A percentile compares a stretch with the other conserved stretches of the same genome.
Conservation (phyloP, 1,284 basidiomycete genomes). For the Sanguinoderma infundibulare region DNA sequence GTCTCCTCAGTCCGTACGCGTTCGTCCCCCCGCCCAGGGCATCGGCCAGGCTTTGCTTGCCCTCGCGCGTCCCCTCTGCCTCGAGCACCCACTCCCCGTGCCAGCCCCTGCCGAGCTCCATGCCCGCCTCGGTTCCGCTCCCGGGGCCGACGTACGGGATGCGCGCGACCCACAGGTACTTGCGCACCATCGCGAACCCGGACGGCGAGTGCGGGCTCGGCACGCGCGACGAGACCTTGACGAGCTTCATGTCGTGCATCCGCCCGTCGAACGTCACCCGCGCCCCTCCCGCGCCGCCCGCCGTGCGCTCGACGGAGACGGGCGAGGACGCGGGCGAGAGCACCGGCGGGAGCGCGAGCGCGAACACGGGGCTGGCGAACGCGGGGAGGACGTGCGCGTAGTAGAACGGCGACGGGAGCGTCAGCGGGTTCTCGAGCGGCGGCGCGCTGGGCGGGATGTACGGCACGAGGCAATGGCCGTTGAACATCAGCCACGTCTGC, state of each 20-base stretch:
- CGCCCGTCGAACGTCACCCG: too few relatives aligned
- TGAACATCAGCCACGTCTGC: conserved; percentile 68
- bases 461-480: conserved; percentile 60
- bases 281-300: background rate
- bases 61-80: conserved; percentile 74
- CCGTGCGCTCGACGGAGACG: background rate
- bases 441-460: conserved; percentile 57
- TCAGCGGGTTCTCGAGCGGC: conserved; percentile 57
- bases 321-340: conserved; percentile 5
- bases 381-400: conserved; percentile 67
- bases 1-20: conserved; percentile 38
- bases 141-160: conserved; percentile 46
- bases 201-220: conserved; percentile 60
- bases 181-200: conserved; percentile 59
- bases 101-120: conserved; percentile 68
- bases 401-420: conserved; percentile 73
- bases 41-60: conserved; percentile 56
- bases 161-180: conserved; percentile 65
- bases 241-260: conserved; percentile 42
- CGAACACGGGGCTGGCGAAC: conserved; percentile 51
- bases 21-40: conserved; percentile 36
- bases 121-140: conserved; percentile 33
- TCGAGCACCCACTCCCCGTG: conserved; percentile 77
- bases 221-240: conserved; percentile 47
- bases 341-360: conserved; percentile 43